Percentiles rank a stretch among this genome's conserved stretches.
Conservation (phyloP, 2,329 filamentous ascomycete genomes). For the Chaetomium sp. region DNA sequence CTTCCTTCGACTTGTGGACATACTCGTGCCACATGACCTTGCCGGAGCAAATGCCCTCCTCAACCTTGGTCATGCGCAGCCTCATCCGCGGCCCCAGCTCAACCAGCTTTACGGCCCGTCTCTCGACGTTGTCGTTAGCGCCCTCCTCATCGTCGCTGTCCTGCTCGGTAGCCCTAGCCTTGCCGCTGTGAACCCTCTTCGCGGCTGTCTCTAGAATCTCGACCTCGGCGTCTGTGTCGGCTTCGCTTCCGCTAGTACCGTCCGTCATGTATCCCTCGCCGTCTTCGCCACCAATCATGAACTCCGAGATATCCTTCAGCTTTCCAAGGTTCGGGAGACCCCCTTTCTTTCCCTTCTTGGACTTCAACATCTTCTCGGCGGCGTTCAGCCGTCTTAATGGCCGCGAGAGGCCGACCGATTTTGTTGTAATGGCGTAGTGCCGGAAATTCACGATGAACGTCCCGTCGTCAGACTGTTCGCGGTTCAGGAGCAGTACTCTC, state of each 20-base stretch:
- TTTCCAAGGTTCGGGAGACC: slow-evolving; percentile 85
- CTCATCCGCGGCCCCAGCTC: slow-evolving; percentile 91
- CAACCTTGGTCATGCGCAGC: slow-evolving; percentile 88
- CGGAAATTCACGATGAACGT: slow-evolving; percentile 83
- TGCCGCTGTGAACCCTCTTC: slow-evolving; percentile 59
- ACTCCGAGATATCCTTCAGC: slow-evolving; percentile 91
- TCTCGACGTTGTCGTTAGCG: slow-evolving; percentile 67
- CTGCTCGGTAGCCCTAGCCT: slow-evolving; percentile 51
- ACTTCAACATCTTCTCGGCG: slow-evolving; percentile 73
- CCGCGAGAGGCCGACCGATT: slow-evolving; percentile 80
- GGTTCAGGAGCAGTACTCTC: slow-evolving; percentile 85
- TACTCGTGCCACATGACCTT: slow-evolving; percentile 98
- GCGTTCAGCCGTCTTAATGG: slow-evolving; percentile 81
- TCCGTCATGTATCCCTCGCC: slow-evolving; percentile 85
- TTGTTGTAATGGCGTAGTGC: slow-evolving; percentile 94
- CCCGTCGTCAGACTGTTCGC: slow-evolving; percentile 66
- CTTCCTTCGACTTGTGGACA: slow-evolving; percentile 78
- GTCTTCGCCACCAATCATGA: slow-evolving; percentile 80
- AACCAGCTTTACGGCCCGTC: slow-evolving; percentile 85
- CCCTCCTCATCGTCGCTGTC: slow-evolving; percentile 47
- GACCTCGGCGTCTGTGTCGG: slow-evolving; percentile 93
- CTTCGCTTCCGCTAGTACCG: slow-evolving; percentile 80
- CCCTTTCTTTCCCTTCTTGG: slow-evolving; percentile 64
- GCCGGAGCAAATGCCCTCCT: slow-evolving; percentile 87
- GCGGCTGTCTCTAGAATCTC: slow-evolving; percentile 72